Evolutionary conservation across 495 filamentous ascomycete genomes (phyloP), one percentile per base, ranked within the genome.

Genomic region (Neurospora tetrasperma): DNA sequence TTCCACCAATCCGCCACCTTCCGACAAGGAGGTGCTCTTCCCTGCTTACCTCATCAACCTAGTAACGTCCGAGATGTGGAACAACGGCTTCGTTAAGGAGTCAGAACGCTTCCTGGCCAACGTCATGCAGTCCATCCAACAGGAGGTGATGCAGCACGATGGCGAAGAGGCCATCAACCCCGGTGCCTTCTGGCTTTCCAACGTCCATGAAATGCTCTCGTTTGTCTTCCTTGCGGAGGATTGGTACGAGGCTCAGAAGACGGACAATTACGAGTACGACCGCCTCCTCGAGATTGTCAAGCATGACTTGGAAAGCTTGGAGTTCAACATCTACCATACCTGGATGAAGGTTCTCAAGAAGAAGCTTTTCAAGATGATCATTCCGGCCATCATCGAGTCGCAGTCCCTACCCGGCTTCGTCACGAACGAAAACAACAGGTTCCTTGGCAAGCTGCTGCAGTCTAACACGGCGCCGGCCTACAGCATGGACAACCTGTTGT

Each of bases 291-390:
- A 99, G 80, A 98, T 99, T 79, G 96, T 98, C 74, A 99, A 99
- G 87, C 96, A 98, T 77, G 96, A 99, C 77, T 86, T 99, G 70
- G 96, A 99, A 84, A 97, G 93, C 82, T 85, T 99, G 62, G 96
- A 99, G 83, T 99, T 99, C 88, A 99, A 99, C 85, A 98, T 99
- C 79, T 99, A 99, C 82, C 96, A 99, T 83, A 99, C 96, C 12
- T 99, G 96, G 96, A 99, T 99, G 96, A 99, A 99, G 86, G 94
- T 97, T 59, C 86, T 99, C 78, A 99, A 99, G 87, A 97, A 97
- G 87, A 97, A 96, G 83, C 87, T 99, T 69, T 92, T 93, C 77
- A 98, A 98, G 86, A 99, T 99, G 96, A 97, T 99, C 78, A 96
- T 99, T 38, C 96, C 96, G 0, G 96, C 96, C 48, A 98, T 99